Percentiles rank a stretch among this genome's conserved stretches.
phyloP scores from a whole-genome alignment of 768 basidiomycete genomes.

The Mycena sanguinolenta region DNA sequence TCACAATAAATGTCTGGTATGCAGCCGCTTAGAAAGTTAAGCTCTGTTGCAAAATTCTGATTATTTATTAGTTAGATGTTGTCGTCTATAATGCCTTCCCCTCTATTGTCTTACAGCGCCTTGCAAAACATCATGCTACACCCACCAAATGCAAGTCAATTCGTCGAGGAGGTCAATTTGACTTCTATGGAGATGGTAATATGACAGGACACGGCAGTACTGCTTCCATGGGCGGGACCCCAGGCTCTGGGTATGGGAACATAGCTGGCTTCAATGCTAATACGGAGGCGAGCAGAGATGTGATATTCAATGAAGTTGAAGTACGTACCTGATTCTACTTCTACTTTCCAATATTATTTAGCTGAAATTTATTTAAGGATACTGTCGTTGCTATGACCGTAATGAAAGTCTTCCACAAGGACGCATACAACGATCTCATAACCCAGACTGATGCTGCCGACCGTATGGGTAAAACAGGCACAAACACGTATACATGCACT shows the following conservation, averaged over 20 bases:
- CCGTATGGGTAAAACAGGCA: neutral
- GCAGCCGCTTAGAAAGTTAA: too few relatives aligned
- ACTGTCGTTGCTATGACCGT: neutral
- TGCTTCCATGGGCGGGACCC: neutral
- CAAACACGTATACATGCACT: neutral
- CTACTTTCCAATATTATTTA: neutral
- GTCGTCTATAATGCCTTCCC: too few relatives aligned
- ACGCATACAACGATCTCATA: neutral
- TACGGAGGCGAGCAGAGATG: neutral
- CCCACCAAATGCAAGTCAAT: too few relatives aligned
- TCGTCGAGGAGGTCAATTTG: too few relatives aligned
- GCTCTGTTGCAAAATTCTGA: too few relatives aligned
- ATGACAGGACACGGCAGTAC: neutral
- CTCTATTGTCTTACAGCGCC: too few relatives aligned
- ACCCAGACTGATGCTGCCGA: neutral
- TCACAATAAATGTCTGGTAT: too few relatives aligned
- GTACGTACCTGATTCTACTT: neutral
- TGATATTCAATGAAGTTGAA: constrained; percentile 5
- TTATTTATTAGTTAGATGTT: too few relatives aligned
- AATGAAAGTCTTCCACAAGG: neutral
- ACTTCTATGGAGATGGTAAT: too few relatives aligned
- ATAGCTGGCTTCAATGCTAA: neutral
- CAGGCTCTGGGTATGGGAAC: neutral
- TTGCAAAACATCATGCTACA: too few relatives aligned
- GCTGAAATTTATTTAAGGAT: too few relatives aligned